Evolutionary conservation across 768 basidiomycete genomes (phyloP).

Genomic region (Kwoniella heveanensis): DNA sequence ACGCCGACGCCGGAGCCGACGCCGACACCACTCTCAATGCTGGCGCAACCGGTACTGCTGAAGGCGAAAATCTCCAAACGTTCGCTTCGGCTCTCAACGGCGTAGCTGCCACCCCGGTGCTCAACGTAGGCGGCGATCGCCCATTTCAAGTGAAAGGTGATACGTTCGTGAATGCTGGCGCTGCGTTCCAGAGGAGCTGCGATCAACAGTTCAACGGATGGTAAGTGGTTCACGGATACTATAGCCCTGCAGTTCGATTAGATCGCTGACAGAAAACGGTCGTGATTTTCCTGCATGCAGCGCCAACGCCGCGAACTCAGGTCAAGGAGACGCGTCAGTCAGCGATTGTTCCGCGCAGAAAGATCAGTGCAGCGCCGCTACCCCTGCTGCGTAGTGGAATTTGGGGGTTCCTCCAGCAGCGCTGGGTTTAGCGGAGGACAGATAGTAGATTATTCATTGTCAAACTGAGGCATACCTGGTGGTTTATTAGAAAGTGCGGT

Average conservation of each 20-base stretch:
- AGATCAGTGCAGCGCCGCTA: constrained; percentile 11
- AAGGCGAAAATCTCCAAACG: constrained; percentile 59
- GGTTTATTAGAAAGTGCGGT: too few species aligned
- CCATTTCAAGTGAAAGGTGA: constrained; percentile 61
- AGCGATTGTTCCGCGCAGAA: constrained; percentile 30
- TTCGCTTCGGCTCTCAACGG: constrained; percentile 59
- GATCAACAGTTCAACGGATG: constrained; percentile 66
- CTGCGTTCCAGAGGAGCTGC: constrained; percentile 65
- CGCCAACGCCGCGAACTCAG: constrained; percentile 32
- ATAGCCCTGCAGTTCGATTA: too few species aligned
- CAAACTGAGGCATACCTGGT: too few species aligned
- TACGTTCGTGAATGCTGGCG: constrained; percentile 62
- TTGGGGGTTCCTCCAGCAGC: too few species aligned
- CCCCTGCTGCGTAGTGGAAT: not conserved
- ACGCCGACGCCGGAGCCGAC: constrained; percentile 12
- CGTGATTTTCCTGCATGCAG: not conserved
- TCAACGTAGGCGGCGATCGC: constrained; percentile 23
- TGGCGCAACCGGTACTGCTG: constrained; percentile 9
- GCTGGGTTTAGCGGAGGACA: too few species aligned
- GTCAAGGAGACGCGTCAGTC: constrained; percentile 26
- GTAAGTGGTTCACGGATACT: constrained; percentile 8
- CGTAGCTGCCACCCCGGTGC: constrained; percentile 21
- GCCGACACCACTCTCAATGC: constrained; percentile 20
- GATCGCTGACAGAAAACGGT: too few species aligned
- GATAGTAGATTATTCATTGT: too few species aligned